Evolutionary conservation across 2,329 filamentous ascomycete genomes (phyloP).

Genomic region (Pseudonectria foliicola): DNA sequence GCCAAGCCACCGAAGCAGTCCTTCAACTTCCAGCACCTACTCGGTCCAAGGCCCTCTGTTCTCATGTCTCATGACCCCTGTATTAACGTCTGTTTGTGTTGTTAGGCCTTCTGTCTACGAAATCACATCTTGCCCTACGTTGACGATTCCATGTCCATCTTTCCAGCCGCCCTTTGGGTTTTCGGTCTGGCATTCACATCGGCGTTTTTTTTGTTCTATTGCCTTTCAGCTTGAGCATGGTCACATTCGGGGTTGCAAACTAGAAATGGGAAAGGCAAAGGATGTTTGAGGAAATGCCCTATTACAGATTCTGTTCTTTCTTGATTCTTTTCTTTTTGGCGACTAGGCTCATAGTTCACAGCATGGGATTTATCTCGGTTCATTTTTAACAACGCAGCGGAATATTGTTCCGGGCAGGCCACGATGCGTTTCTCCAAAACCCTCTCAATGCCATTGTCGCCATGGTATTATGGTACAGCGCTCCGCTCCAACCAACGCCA

Average conservation of each 20-base stretch:
- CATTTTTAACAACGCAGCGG: too few species aligned
- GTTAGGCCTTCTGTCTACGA: too few species aligned
- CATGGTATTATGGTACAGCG: slow-evolving; percentile 20
- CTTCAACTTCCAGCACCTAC: not conserved
- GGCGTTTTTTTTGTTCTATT: not conserved
- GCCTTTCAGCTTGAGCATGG: not conserved
- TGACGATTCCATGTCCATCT: too few species aligned
- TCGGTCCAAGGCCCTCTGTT: not conserved
- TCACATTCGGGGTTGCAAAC: not conserved
- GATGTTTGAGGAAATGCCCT: too few species aligned
- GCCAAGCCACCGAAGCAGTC: not conserved
- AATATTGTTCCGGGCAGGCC: not conserved
- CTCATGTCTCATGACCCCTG: too few species aligned
- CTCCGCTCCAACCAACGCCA: slow-evolving; percentile 17
- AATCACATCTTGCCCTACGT: too few species aligned
- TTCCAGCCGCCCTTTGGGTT: not conserved
- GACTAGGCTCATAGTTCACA: too few species aligned
- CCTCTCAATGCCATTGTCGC: slow-evolving; percentile 9
- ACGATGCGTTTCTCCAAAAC: slow-evolving; percentile 5
- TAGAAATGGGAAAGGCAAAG: too few species aligned
- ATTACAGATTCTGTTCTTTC: too few species aligned
- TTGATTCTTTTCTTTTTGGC: too few species aligned
- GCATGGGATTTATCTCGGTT: too few species aligned
- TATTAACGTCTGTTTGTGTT: too few species aligned
- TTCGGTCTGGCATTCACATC: not conserved